Conservation (phyloP, 495 filamentous ascomycete genomes). For the Aspergillus nanangensis region DNA sequence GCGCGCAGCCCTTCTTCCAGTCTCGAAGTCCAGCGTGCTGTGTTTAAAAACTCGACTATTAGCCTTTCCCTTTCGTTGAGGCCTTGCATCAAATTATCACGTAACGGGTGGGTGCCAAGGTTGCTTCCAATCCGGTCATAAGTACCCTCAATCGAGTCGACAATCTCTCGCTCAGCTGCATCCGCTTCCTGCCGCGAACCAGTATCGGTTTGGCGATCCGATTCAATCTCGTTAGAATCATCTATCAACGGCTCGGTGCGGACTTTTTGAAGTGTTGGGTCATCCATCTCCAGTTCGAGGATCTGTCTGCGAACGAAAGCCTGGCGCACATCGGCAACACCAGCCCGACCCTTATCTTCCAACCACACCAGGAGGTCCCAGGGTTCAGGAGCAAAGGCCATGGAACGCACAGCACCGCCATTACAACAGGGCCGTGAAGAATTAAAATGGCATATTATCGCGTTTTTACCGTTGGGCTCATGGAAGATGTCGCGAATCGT, state of each 20-base stretch:
- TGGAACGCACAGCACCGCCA: constrained; percentile 79
- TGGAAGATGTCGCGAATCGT: constrained; percentile 35
- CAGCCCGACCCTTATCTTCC: constrained; percentile 80
- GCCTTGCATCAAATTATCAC: constrained; percentile 39
- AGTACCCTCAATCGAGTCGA: constrained; percentile 24
- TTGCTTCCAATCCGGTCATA: constrained; percentile 12
- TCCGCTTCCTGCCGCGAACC: constrained; percentile 28
- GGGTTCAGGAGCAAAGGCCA: constrained; percentile 85
- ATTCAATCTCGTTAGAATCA: constrained; percentile 19
- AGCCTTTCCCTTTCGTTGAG: constrained; percentile 53
- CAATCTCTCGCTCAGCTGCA: constrained; percentile 25
- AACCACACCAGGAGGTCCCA: constrained; percentile 92
- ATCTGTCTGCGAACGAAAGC: constrained; percentile 74
- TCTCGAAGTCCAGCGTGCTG: constrained; percentile 36
- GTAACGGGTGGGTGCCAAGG: constrained; percentile 24
- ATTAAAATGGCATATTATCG: constrained; percentile 42
- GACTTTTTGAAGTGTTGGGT: constrained; percentile 46
- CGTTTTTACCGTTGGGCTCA: constrained; percentile 30
- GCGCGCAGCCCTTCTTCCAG: constrained; percentile 28
- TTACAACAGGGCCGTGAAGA: constrained; percentile 56
- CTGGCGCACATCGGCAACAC: constrained; percentile 77
- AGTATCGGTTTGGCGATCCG: constrained; percentile 12
- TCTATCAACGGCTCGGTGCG: constrained; percentile 42
- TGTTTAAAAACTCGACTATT: constrained; percentile 54
- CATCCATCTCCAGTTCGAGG: constrained; percentile 56